Percentiles rank a stretch among this genome's conserved stretches.
Conservation (phyloP, 2,329 filamentous ascomycete genomes). For the Exserohilum turcica region DNA sequence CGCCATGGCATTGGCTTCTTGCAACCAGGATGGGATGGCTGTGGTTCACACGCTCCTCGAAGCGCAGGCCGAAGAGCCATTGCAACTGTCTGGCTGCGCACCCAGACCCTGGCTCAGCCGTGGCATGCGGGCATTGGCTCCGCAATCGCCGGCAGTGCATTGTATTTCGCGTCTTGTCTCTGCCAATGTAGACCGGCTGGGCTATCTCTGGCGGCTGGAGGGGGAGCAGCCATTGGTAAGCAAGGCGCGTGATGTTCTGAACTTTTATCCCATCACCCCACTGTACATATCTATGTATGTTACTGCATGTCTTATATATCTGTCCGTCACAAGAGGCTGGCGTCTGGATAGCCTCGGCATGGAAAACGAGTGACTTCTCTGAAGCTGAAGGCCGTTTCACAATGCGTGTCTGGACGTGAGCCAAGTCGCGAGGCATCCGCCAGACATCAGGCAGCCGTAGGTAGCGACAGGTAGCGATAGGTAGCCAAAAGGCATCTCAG, state of each 20-base stretch:
- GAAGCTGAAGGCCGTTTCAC: constrained; percentile 21
- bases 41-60: not conserved
- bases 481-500: constrained; percentile 26
- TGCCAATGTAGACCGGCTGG: not conserved
- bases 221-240: not conserved
- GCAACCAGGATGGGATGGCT: not conserved
- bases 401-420: not conserved
- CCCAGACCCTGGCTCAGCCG: too few species aligned
- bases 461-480: constrained; percentile 42
- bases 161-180: too few species aligned
- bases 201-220: not conserved
- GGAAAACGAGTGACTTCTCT: not conserved
- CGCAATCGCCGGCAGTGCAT: too few species aligned
- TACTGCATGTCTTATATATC: not conserved
- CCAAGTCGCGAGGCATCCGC: constrained; percentile 22
- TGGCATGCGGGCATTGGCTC: not conserved
- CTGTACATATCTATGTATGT: not conserved
- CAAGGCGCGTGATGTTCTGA: not conserved
- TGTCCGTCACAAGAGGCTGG: constrained; percentile 3
- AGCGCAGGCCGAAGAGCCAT: not conserved
- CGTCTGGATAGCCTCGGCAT: not conserved
- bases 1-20: not conserved
- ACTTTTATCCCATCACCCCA: not conserved
- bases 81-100: not conserved
- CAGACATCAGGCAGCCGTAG: constrained; percentile 20